Percentiles rank a stretch among this genome's conserved stretches.
These are phyloP conservation scores for Diatrype stigma DNA, from an alignment of 2,329 filamentous ascomycete species.

Conservation along the genomic window DNA sequence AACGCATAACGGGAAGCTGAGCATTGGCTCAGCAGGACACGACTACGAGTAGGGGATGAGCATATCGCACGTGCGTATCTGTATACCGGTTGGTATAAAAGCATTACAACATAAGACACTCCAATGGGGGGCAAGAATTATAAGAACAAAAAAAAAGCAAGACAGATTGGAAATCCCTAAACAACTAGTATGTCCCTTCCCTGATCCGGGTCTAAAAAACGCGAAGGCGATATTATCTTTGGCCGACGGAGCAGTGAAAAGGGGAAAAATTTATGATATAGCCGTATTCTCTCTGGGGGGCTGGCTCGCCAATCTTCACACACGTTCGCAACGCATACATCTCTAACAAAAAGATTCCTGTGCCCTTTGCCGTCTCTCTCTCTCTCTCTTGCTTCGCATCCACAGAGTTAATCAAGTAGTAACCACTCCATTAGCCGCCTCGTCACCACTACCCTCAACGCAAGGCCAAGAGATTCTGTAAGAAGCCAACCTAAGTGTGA, in stretches of 20 bases:
- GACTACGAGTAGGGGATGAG: background rate
- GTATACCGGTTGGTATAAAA: background rate
- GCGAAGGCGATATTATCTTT: too few species aligned
- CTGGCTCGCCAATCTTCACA: conserved; percentile 33
- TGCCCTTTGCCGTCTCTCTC: conserved; percentile 18
- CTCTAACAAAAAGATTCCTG: conserved; percentile 17
- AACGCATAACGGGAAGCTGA: background rate
- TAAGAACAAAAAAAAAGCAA: background rate
- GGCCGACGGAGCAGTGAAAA: conserved; percentile 33
- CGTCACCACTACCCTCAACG: background rate
- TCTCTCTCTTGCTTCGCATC: conserved; percentile 8
- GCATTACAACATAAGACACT: background rate
- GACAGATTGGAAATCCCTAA: background rate
- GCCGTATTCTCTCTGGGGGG: conserved; percentile 32
- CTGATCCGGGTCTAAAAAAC: background rate
- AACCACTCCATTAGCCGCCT: conserved; percentile 16
- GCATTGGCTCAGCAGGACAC: background rate
- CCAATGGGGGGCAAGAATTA: background rate
- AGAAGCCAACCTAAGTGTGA: conserved; percentile 24
- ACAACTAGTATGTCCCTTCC: background rate
- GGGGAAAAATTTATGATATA: conserved; percentile 46
- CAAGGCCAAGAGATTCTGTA: conserved; percentile 21
- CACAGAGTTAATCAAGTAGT: conserved; percentile 16
- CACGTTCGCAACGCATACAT: conserved; percentile 30
- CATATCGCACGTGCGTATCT: background rate